Conservation (phyloP, 2,329 filamentous ascomycete genomes). For the Venturia asperata region DNA sequence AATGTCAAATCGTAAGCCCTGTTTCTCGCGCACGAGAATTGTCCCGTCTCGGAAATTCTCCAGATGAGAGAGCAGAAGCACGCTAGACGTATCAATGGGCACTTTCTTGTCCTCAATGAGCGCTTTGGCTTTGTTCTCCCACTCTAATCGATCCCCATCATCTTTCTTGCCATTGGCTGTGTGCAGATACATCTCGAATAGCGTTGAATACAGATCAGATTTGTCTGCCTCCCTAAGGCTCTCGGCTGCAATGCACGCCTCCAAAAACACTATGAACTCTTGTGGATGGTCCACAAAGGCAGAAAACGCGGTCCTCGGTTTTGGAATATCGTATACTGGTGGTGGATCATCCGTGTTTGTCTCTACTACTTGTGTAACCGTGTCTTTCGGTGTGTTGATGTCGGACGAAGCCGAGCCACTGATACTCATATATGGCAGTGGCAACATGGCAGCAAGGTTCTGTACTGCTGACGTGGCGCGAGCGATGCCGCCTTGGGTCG, state of each 20-base stretch:
- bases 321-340: slow-evolving; percentile 66
- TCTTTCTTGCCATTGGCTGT: slow-evolving; percentile 72
- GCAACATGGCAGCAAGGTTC: slow-evolving; percentile 75
- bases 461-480: slow-evolving; percentile 65
- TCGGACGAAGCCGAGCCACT: slow-evolving; percentile 50
- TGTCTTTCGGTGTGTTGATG: slow-evolving; percentile 36
- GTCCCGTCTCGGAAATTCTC: slow-evolving; percentile 87
- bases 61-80: slow-evolving; percentile 84
- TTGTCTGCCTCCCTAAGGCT: slow-evolving; percentile 67
- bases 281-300: slow-evolving; percentile 91
- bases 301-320: slow-evolving; percentile 84
- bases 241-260: slow-evolving; percentile 71
- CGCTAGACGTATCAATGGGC: slow-evolving; percentile 89
- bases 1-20: slow-evolving; percentile 86
- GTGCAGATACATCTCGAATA: slow-evolving; percentile 97
- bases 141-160: slow-evolving; percentile 58
- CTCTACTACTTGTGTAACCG: slow-evolving; percentile 45
- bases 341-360: slow-evolving; percentile 46
- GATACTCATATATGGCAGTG: slow-evolving; percentile 75
- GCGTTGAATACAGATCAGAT: slow-evolving; percentile 81
- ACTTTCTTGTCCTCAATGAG: slow-evolving; percentile 73
- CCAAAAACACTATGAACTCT: slow-evolving; percentile 86
- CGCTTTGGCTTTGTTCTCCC: slow-evolving; percentile 85
- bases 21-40: slow-evolving; percentile 86
- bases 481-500: slow-evolving; percentile 38